phyloP scores from a whole-genome alignment of 192 early-diverging fungal species.

The Paraglomus occultum region DNA sequence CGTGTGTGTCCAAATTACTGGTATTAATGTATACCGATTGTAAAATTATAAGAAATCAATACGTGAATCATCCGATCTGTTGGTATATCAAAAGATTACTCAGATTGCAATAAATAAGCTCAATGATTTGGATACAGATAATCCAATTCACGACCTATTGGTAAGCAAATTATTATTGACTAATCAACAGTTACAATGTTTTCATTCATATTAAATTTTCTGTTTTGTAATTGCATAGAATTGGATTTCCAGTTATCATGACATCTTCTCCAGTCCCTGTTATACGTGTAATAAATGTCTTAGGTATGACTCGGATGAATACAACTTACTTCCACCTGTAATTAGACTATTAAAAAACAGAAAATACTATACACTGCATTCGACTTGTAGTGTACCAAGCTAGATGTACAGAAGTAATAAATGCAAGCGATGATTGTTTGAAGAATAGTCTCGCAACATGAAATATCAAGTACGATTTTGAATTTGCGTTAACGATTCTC shows the following conservation, averaged over 20 bases:
- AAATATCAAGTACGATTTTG: too few relatives aligned
- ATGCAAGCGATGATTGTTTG: too few relatives aligned
- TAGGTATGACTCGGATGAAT: slow-evolving; percentile 6
- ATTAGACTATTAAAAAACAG: slow-evolving; percentile 12
- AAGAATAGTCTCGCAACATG: too few relatives aligned
- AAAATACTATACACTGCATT: slow-evolving; percentile 8
- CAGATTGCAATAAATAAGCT: slow-evolving; percentile 14
- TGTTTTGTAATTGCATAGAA: background rate
- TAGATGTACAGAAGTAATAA: background rate
- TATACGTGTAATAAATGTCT: slow-evolving; percentile 10
- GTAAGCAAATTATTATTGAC: background rate
- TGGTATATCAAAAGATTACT: slow-evolving; percentile 18
- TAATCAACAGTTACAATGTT: background rate
- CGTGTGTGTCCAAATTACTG: background rate
- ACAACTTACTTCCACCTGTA: slow-evolving; percentile 18
- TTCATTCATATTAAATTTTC: background rate
- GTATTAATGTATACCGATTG: background rate
- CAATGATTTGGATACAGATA: slow-evolving; percentile 7
- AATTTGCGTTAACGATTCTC: too few relatives aligned
- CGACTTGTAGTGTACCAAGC: background rate
- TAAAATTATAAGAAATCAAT: slow-evolving; percentile 9
- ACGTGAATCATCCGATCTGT: slow-evolving; percentile 13
- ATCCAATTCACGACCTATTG: slow-evolving; percentile 10
- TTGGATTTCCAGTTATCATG: slow-evolving; percentile 23
- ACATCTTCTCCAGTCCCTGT: slow-evolving; percentile 3